These are phyloP conservation scores for Calonectria hawksworthii DNA, from an alignment of 2,329 filamentous ascomycete species.

Conservation along the genomic window DNA sequence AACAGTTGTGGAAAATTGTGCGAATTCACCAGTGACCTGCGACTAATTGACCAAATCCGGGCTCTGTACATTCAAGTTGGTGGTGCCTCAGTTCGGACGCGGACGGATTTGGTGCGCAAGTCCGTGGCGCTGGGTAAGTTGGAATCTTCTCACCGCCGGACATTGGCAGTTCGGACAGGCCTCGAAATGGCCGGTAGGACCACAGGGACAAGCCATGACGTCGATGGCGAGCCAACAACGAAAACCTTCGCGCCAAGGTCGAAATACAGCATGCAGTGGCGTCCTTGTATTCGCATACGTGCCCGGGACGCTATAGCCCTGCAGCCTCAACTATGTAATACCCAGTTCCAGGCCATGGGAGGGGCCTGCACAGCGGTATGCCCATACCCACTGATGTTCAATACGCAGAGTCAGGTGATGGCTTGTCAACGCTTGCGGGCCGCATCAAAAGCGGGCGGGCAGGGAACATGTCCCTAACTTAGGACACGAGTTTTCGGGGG, in stretches of 20 bases:
- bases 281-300: neutral
- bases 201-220: neutral
- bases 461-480: conserved; percentile 24
- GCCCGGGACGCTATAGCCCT: neutral
- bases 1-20: neutral
- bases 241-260: neutral
- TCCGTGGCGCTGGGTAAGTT: neutral
- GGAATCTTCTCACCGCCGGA: conserved; percentile 16
- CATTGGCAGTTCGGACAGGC: neutral
- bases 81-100: neutral
- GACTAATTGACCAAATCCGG: neutral
- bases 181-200: neutral
- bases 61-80: neutral
- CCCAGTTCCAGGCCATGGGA: neutral
- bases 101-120: conserved; percentile 15
- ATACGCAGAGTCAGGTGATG: conserved; percentile 42
- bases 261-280: neutral
- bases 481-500: conserved; percentile 16
- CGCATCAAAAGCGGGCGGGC: conserved; percentile 26
- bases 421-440: conserved; percentile 42
- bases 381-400: conserved; percentile 22
- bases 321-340: neutral
- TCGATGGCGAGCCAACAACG: neutral
- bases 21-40: neutral
- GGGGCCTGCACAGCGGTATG: conserved; percentile 18